Base-by-base conservation (phyloP, 1,139 yeast species). In the Taiozyma onychis region DNA sequence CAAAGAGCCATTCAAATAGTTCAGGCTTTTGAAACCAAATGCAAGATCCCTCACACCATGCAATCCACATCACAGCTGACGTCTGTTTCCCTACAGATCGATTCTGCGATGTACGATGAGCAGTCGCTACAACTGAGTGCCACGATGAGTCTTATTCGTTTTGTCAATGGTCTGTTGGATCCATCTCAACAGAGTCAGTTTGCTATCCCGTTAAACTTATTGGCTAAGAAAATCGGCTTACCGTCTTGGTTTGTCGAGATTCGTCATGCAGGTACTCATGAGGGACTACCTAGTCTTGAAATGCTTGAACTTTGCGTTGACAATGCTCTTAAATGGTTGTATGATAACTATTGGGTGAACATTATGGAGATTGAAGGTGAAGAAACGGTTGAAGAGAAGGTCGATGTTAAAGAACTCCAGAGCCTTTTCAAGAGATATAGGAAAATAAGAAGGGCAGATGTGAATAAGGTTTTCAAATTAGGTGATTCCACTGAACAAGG, bases 181-280 rank as follows among this genome's bases (percentile, higher is more conserved):
- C 95, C 96, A 0, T 77, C 78, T 46, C 99, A 93, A 65, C 88
- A 84, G 60, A 80, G 91, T 0, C 79, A 76, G 48, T 85, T 73
- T 62, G 97, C 96, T 0, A 78, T 87, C 22, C 93, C 98, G 3
- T 71, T 93, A 59, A 86, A 85, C 56, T 75, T 77, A 7, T 68
- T 93, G 34, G 99, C 99, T 0, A 78, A 73, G 48, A 75, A 77
- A 42, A 69, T 88, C 24, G 79, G 80, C 1, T 70, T 95, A 24
- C 97, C 99, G 0, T 76, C 85, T 37, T 80, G 79, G 61, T 90
- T 95, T 67, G 99, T 95, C 0, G 99, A 95, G 63, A 64, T 90
- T 41, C 73, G 99, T 54, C 99, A 95, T 66, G 79, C 82, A 65
- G 93, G 96, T 6, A 93, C 99, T 0, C 99, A 95, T 65, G 98